phyloP scores from a whole-genome alignment of 73 alveolate genomes.

The Tetrahymena thermophila region DNA sequence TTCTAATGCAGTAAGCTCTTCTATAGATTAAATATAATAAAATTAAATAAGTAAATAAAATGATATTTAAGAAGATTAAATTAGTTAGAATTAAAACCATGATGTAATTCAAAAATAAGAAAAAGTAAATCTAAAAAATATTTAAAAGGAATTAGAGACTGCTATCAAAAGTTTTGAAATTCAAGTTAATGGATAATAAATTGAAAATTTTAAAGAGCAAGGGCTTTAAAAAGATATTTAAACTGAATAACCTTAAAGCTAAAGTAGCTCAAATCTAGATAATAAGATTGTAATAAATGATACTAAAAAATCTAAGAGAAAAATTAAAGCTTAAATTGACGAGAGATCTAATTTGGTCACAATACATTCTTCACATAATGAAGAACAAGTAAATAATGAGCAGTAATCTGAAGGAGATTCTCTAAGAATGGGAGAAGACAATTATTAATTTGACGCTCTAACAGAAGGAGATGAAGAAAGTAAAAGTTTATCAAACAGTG shows the following conservation, averaged over 20 bases:
- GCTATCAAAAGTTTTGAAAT: neutral
- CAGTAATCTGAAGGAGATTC: constrained; percentile 37
- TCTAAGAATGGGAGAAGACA: constrained; percentile 30
- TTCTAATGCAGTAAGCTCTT: too few species aligned
- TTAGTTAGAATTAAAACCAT: too few species aligned
- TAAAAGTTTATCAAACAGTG: neutral
- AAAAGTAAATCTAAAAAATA: neutral
- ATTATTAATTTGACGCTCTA: neutral
- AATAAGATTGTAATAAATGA: neutral
- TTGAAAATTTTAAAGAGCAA: neutral
- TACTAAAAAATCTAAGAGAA: neutral
- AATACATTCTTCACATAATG: constrained; percentile 16
- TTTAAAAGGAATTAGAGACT: neutral
- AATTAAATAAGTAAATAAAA: too few species aligned
- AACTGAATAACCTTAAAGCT: neutral
- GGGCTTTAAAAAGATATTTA: neutral
- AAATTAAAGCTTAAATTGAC: neutral
- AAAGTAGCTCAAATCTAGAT: neutral
- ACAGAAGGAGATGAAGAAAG: neutral
- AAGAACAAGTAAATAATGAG: constrained; percentile 4
- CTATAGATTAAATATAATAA: too few species aligned
- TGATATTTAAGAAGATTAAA: too few species aligned
- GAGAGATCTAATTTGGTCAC: neutral
- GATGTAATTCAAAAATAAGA: neutral
- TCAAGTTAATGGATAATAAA: neutral